Percentiles rank a stretch among this genome's conserved stretches.
Evolutionary conservation across 305 asterid genomes (phyloP).

Genomic region (Rubia balearica): DNA sequence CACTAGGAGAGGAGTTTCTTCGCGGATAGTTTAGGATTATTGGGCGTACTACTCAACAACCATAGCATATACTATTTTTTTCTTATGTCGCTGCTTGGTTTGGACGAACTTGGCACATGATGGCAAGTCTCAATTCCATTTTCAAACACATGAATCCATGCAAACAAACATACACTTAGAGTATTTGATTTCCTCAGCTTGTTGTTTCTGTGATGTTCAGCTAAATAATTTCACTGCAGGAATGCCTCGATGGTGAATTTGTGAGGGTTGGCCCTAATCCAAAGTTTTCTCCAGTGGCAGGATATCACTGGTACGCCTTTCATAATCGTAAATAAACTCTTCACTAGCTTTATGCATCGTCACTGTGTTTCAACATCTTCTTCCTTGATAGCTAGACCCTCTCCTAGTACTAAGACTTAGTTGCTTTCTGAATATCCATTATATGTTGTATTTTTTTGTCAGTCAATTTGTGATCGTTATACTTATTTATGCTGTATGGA

Average conservation of each 20-base stretch:
- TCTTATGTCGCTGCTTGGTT: background rate
- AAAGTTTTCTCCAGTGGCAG: conserved; percentile 89
- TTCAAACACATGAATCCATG: background rate
- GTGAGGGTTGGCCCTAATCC: conserved; percentile 95
- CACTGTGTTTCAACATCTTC: background rate
- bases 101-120: background rate
- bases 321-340: background rate
- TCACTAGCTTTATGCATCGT: background rate
- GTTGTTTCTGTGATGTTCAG: background rate
- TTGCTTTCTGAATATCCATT: background rate
- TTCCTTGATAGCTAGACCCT: background rate
- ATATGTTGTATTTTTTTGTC: background rate
- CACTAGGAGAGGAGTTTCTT: background rate
- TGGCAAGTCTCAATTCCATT: background rate
- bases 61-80: background rate
- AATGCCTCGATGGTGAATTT: conserved; percentile 94
- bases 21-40: background rate
- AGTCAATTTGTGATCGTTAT: background rate
- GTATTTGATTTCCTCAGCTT: background rate
- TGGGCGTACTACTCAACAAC: background rate
- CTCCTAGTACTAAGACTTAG: background rate
- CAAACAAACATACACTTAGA: background rate
- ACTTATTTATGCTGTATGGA: background rate
- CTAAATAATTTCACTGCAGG: conserved; percentile 37
- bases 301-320: conserved; percentile 70